Evolutionary conservation across 1,139 yeast genomes (phyloP), one percentile per base, ranked within the genome.

Genomic region (Yamadazyma buinensis): DNA sequence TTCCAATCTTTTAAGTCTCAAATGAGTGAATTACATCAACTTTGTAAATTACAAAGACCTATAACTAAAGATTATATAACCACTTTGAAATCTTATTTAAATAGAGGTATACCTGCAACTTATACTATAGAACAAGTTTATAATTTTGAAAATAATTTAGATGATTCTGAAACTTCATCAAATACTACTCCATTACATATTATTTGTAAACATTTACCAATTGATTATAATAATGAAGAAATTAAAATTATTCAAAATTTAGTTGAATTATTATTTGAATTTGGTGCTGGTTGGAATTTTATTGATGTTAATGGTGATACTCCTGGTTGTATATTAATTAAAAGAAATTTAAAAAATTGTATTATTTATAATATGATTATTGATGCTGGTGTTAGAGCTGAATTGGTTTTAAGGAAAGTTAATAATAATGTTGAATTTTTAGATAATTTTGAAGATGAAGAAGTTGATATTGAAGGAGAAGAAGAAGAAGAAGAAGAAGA

Each of bases 211-310:
- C 58, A 67, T 38, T 46, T 80, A 9, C 86, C 88, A 0, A 19
- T 28, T 5, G 77, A 75, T 47, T 41, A 58, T 7, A 46, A 59
- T 1, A 49, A 48, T 0, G 71, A 60, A 0, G 88, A 84, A 49
- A 43, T 61, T 20, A 51, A 49, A 1, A 67, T 76, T 1, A 75
- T 84, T 0, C 44, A 58, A 23, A 55, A 62, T 15, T 68, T 88
- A 77, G 78, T 86, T 38, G 77, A 77, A 24, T 68, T 64, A 11
- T 59, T 90, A 38, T 80, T 90, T 48, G 80, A 85, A 50, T 83
- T 80, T 55, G 97, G 97, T 11, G 96, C 95, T 0, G 95, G 95
- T 7, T 90, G 97, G 97, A 80, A 80, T 49, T 67, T 81, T 40
- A 64, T 76, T 5, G 92, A 84, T 52, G 69, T 65, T 38, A 75